phyloP scores from a whole-genome alignment of 176 grass and related monocot genomes.

The Oryza australiensis region DNA sequence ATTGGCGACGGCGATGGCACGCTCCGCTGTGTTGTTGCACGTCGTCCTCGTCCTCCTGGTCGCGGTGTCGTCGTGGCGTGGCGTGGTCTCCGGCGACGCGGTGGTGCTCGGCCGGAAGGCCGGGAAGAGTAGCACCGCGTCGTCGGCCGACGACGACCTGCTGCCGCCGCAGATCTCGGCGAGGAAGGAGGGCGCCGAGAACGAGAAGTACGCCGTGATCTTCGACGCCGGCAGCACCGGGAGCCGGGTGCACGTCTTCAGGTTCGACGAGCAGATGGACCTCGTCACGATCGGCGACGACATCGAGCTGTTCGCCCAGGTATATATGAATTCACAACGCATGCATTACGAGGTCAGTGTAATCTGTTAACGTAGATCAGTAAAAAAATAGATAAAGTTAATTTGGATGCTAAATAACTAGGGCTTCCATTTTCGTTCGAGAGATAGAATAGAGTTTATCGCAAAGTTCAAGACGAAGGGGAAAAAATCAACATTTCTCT shows the following conservation, averaged over 20 bases:
- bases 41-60: background rate
- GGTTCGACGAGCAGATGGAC: conserved; percentile 25
- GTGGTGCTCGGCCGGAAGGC: background rate
- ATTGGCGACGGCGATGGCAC: background rate
- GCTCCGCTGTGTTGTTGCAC: background rate
- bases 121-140: too few species aligned
- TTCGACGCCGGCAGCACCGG: conserved; percentile 46
- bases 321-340: background rate
- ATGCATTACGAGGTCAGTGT: accelerated
- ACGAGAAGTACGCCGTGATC: conserved; percentile 24
- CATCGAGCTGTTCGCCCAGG: conserved; percentile 29
- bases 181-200: background rate
- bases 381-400: background rate
- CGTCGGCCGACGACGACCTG: too few species aligned
- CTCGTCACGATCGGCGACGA: conserved; percentile 31
- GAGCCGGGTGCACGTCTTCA: conserved; percentile 34
- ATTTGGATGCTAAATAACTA: too few species aligned
- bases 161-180: too few species aligned
- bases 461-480: too few species aligned
- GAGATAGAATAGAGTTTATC: too few species aligned
- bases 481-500: too few species aligned
- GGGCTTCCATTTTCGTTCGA: background rate
- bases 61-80: background rate
- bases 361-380: background rate
- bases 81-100: too few species aligned